phyloP scores from a whole-genome alignment of 148 eudicot genomes.

The Oxyria digyna region DNA sequence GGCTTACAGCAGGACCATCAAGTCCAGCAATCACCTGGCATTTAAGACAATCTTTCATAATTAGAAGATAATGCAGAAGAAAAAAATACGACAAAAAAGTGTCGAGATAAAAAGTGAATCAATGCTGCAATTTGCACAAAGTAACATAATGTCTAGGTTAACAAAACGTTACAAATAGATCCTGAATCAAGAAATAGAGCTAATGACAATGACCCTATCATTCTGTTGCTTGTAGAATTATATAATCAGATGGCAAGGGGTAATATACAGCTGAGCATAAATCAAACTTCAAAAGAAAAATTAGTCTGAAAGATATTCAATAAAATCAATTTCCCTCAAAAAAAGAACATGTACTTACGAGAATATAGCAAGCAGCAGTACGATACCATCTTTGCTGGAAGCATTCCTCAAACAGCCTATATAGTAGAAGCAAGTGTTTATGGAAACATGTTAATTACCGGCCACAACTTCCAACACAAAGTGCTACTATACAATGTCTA shows the following conservation, averaged over 20 bases:
- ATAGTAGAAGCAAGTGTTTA: background rate
- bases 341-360: conserved; percentile 36
- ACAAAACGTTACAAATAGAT: background rate
- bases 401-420: conserved; percentile 98
- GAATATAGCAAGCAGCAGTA: conserved; percentile 95
- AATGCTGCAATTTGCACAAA: background rate
- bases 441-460: background rate
- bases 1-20: conserved; percentile 94
- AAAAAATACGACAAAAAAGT: background rate
- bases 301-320: background rate
- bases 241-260: background rate
- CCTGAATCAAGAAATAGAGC: no score
- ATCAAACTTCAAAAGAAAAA: background rate
- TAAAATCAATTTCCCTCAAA: background rate
- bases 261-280: background rate
- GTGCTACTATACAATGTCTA: background rate
- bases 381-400: conserved; percentile 93
- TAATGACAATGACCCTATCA: no score
- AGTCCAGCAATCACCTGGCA: conserved; percentile 90
- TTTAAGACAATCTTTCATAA: background rate
- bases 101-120: background rate
- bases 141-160: background rate
- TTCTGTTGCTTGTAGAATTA: background rate
- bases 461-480: background rate
- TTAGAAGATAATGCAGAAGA: background rate